Evolutionary conservation across 768 basidiomycete genomes (phyloP).

Genomic region (Tephrocybe rancida): DNA sequence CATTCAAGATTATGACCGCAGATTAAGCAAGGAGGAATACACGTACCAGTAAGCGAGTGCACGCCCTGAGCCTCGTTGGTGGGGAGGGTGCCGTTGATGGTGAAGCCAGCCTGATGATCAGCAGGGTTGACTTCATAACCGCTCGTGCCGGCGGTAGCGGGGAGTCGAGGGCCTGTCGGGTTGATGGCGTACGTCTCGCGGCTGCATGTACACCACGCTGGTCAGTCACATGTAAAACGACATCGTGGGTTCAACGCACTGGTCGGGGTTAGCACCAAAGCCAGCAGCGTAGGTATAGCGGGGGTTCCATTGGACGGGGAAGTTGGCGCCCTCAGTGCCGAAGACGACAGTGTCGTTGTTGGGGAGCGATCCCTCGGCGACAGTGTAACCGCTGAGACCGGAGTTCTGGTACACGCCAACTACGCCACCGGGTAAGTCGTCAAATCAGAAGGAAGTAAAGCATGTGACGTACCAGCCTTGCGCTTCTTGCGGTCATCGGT

Average conservation of each 20-base stretch:
- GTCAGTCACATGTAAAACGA: background rate
- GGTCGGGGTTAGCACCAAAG: constrained; percentile 44
- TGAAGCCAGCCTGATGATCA: constrained; percentile 37
- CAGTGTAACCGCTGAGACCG: constrained; percentile 43
- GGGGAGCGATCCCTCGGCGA: constrained; percentile 36
- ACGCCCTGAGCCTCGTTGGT: constrained; percentile 39
- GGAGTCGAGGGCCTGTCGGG: constrained; percentile 36
- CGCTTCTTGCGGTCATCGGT: constrained; percentile 25
- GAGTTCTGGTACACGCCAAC: constrained; percentile 41
- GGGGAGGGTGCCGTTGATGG: constrained; percentile 37
- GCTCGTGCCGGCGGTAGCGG: constrained; percentile 28
- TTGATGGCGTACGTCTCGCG: constrained; percentile 39
- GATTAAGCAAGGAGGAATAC: background rate
- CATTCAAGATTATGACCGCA: background rate
- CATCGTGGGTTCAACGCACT: constrained; percentile 24
- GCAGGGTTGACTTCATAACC: constrained; percentile 35
- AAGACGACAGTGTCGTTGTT: constrained; percentile 39
- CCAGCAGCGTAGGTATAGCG: constrained; percentile 44
- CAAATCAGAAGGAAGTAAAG: background rate
- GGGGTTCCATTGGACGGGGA: constrained; percentile 48
- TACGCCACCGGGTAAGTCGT: constrained; percentile 1
- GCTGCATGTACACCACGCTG: constrained; percentile 17
- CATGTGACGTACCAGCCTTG: constrained; percentile 17
- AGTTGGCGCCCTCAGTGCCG: constrained; percentile 43
- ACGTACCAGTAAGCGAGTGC: constrained; percentile 39